These are phyloP conservation scores for Nitzschia sp. DNA, from an alignment of 108 stramenopile species.

Conservation along the genomic window DNA sequence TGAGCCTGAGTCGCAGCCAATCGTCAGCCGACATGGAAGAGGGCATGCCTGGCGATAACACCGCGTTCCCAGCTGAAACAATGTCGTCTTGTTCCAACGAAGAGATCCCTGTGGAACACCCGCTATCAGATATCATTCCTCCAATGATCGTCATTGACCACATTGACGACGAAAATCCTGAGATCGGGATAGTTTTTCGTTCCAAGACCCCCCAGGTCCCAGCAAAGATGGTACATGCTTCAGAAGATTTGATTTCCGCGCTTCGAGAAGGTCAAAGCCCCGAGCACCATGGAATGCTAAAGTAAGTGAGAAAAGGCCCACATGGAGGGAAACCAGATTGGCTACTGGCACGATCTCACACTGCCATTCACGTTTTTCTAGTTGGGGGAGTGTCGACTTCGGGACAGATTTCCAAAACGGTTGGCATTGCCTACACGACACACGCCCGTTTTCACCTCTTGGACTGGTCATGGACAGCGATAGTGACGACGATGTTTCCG, in stretches of 20 bases:
- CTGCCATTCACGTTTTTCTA: too few species aligned
- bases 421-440: neutral
- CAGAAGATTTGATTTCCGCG: neutral
- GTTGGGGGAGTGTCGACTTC: too few species aligned
- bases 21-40: neutral
- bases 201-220: slow-evolving; percentile 6
- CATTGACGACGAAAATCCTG: slow-evolving; percentile 30
- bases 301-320: neutral
- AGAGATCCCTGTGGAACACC: neutral
- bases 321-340: too few species aligned
- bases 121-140: slow-evolving; percentile 37
- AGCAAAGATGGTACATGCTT: neutral
- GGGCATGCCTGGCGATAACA: neutral
- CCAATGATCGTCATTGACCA: slow-evolving; percentile 58
- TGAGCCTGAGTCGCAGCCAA: neutral
- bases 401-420: neutral
- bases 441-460: neutral
- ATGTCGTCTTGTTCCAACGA: neutral
- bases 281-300: neutral
- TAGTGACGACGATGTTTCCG: neutral
- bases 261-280: neutral
- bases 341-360: too few species aligned
- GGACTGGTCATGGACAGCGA: slow-evolving; percentile 13
- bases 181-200: neutral
- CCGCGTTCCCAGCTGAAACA: neutral